Conservation (phyloP, 345 rosid species). For the Brassica incana region DNA sequence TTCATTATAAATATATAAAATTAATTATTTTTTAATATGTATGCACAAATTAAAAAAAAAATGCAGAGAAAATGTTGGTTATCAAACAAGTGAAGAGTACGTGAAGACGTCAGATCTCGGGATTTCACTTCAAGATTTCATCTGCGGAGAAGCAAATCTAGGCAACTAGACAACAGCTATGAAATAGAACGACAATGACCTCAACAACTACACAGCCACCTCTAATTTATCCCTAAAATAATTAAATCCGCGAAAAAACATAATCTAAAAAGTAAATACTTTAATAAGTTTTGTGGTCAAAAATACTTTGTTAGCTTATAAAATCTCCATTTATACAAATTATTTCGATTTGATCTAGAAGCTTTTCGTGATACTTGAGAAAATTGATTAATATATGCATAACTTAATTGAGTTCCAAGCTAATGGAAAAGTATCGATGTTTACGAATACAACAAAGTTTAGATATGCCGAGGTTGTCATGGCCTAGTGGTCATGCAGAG, state of each 20-base stretch:
- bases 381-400: background rate
- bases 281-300: background rate
- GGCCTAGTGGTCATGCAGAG: no score
- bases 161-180: constrained; percentile 30
- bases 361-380: background rate
- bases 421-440: background rate
- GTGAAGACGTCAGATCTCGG: constrained; percentile 12
- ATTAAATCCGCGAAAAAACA: background rate
- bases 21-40: no score
- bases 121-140: constrained; percentile 17
- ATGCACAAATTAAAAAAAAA: no score
- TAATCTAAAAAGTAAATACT: background rate
- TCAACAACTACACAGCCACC: constrained; percentile 20
- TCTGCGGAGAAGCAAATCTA: constrained; percentile 24
- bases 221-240: background rate
- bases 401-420: background rate
- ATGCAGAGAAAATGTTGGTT: background rate
- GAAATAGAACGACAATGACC: constrained; percentile 26
- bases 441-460: background rate
- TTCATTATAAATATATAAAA: no score
- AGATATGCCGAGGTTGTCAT: background rate
- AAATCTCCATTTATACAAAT: background rate
- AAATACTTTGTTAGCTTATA: background rate
- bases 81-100: constrained; percentile 12
- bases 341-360: background rate